These are phyloP conservation scores for Triticum timopheevii DNA, from an alignment of 176 grass and related monocot genomes.

Conservation along the genomic window DNA sequence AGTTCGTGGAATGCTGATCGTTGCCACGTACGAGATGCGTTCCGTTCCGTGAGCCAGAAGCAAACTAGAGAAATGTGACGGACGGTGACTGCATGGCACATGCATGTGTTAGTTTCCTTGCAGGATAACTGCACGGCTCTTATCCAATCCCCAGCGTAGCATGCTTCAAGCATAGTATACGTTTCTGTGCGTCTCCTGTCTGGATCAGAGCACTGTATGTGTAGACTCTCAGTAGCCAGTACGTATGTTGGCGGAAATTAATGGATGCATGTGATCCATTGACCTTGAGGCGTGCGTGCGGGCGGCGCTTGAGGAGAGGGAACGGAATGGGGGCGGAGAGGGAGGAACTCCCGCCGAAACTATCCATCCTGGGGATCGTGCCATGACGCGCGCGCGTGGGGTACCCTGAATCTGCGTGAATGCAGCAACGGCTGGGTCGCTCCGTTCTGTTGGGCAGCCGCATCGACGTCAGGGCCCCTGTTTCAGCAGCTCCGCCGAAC, in stretches of 20 bases:
- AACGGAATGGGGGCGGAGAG: neutral
- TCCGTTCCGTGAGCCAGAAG: no score
- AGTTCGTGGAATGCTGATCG: neutral
- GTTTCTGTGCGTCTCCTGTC: neutral
- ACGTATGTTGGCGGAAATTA: neutral
- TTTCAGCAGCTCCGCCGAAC: neutral
- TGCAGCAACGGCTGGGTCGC: neutral
- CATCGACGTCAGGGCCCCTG: neutral
- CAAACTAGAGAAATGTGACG: neutral
- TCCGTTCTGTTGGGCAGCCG: slow-evolving; percentile 5
- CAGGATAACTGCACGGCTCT: neutral
- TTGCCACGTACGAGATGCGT: no score
- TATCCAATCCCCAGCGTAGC: neutral
- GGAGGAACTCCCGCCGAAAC: neutral
- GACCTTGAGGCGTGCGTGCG: neutral
- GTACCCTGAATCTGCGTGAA: slow-evolving; percentile 7
- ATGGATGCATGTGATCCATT: neutral
- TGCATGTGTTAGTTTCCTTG: neutral
- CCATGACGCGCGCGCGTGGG: neutral
- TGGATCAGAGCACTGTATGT: neutral
- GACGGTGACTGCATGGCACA: neutral
- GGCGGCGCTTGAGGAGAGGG: neutral
- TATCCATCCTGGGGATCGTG: neutral
- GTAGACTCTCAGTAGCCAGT: neutral
- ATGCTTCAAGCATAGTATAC: neutral